These are phyloP conservation scores for Pinguiococcus pyrenoidosus DNA, from an alignment of 108 stramenopile genomes.

Conservation along the genomic window DNA sequence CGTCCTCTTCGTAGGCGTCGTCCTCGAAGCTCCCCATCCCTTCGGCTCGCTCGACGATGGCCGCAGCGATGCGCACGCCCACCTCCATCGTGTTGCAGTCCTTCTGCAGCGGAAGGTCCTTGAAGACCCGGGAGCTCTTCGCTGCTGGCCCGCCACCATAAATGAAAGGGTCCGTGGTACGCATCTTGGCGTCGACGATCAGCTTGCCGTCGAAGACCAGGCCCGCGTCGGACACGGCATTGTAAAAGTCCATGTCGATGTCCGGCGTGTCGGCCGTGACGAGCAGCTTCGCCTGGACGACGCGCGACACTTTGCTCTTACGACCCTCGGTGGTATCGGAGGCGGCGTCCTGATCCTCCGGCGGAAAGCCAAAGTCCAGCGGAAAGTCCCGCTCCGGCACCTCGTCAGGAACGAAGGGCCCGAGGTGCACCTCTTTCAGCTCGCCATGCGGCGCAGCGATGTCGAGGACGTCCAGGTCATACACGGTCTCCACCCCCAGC, in stretches of 20 bases:
- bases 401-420: no score
- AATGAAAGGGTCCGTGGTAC: slow-evolving; percentile 18
- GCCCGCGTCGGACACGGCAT: slow-evolving; percentile 12
- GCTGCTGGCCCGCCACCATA: slow-evolving; percentile 16
- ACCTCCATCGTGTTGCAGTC: slow-evolving; percentile 14
- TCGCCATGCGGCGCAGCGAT: no score
- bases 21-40: background rate
- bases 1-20: background rate
- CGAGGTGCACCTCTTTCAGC: no score
- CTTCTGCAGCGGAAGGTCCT: background rate
- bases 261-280: slow-evolving; percentile 3
- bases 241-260: slow-evolving; percentile 13
- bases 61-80: slow-evolving; percentile 8
- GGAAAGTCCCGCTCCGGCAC: no score
- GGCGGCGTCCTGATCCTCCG: no score
- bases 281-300: no score
- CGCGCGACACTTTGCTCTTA: no score
- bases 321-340: no score
- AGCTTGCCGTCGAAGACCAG: slow-evolving; percentile 29
- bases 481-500: no score
- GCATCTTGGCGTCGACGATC: slow-evolving; percentile 13
- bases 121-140: slow-evolving; percentile 8
- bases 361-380: no score
- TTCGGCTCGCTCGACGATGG: slow-evolving; percentile 6
- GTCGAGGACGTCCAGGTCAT: no score